Evolutionary conservation across 306 rosid genomes (phyloP).

Genomic region (Sechiopsis laciniata): DNA sequence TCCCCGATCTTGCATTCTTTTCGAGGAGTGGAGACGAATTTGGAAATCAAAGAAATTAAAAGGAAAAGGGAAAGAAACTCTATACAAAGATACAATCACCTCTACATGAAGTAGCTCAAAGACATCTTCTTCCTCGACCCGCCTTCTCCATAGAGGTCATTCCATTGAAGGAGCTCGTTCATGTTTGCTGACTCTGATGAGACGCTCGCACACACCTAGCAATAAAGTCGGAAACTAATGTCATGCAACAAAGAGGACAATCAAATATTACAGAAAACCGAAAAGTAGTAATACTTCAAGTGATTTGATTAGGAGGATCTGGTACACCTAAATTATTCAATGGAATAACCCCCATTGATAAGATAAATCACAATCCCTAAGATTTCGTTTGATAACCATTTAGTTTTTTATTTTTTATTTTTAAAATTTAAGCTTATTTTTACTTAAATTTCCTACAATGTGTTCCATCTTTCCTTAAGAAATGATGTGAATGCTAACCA

Average conservation of each 20-base stretch:
- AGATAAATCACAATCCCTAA: no score
- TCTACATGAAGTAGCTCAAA: conserved; percentile 89
- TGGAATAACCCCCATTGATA: no score
- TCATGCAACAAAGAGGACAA: neutral
- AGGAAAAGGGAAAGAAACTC: conserved; percentile 34
- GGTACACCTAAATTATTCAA: no score
- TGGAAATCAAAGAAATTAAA: conserved; percentile 28
- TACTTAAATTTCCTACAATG: no score
- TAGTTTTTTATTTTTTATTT: no score
- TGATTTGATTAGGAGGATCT: no score
- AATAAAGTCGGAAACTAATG: neutral
- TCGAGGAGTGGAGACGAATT: neutral
- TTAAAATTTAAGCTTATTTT: no score
- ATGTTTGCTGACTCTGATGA: conserved; percentile 79
- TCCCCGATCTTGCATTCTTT: conserved; percentile 23
- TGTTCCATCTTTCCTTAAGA: no score
- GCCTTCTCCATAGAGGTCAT: conserved; percentile 89
- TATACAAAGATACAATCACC: conserved; percentile 42
- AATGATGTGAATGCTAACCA: no score
- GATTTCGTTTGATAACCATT: no score
- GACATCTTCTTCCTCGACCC: conserved; percentile 78
- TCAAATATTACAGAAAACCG: neutral
- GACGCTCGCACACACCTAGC: conserved; percentile 88
- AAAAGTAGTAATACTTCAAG: neutral
- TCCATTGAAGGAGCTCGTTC: conserved; percentile 87